phyloP scores from a whole-genome alignment of 768 basidiomycete genomes.

The Suillus occidentalis region DNA sequence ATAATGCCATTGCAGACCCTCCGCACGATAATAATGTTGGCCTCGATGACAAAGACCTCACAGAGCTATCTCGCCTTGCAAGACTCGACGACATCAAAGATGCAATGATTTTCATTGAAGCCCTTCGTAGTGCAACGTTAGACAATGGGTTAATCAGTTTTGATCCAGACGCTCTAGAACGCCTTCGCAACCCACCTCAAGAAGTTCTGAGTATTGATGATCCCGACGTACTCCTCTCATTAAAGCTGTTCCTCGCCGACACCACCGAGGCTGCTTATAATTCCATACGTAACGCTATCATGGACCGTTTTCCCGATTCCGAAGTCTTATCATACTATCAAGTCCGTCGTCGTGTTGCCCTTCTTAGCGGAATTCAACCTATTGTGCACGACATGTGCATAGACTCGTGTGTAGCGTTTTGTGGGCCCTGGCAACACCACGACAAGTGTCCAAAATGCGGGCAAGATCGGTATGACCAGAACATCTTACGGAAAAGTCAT shows the following conservation, averaged over 20 bases:
- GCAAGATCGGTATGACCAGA: too few species aligned
- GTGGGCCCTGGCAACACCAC: too few species aligned
- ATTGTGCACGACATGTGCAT: too few species aligned
- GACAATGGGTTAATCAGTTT: background rate
- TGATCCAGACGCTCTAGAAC: background rate
- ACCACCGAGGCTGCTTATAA: conserved; percentile 35
- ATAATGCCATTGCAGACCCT: background rate
- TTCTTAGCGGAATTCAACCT: too few species aligned
- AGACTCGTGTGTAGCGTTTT: too few species aligned
- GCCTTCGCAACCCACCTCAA: background rate
- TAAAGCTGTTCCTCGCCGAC: conserved; percentile 19
- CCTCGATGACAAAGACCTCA: background rate
- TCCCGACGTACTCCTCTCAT: background rate
- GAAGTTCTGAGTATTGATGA: background rate
- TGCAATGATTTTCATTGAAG: background rate
- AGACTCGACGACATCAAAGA: background rate
- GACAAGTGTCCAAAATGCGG: too few species aligned
- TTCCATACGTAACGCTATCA: conserved; percentile 19
- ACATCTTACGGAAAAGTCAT: too few species aligned
- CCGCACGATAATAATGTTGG: background rate
- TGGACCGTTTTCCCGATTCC: conserved; percentile 17
- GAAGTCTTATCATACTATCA: background rate
- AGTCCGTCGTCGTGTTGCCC: too few species aligned
- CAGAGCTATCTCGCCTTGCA: background rate
- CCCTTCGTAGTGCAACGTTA: background rate